Base-by-base conservation (phyloP, 441 rosid genomes). In the Isatis lusitanica region DNA sequence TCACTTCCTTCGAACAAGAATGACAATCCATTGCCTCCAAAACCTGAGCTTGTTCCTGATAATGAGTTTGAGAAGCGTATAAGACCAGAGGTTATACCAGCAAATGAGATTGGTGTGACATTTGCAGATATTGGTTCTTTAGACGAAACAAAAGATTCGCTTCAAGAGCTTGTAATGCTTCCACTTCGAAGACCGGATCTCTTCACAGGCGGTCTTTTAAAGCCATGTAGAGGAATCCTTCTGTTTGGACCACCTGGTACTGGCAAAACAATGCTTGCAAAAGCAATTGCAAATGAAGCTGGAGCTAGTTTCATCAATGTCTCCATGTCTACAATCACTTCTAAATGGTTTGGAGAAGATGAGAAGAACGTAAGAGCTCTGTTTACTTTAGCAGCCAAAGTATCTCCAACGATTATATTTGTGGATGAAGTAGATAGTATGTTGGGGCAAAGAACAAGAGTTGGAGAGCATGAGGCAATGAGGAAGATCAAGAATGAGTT, bases 331-430 rank as follows among this genome's bases (percentile, higher is more conserved):
- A 91, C 97, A 79, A 90, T 93, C 65, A 93, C 98, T 26, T 91
- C 97, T 3, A 93, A 93, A 83, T 93, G 98, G 98, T 93, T 91
- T 56, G 97, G 98, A 12, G 98, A 93, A 81, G 98, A 93, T 66
- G 97, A 93, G 71, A 91, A 93, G 85, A 93, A 91, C 55, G 97
- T 91, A 16, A 85, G 94, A 47, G 97, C 98, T 5, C 61, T 91
- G 44, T 93, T 93, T 73, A 82, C 93, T 1, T 87, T 93, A 18
- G 98, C 97, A 66, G 93, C 91, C 1, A 93, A 90, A 79, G 96
- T 93, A 30, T 87, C 98, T 5, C 98, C 98, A 16, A 89, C 97
- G 7, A 93, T 93, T 48, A 93, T 93, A 53, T 93, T 91, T 8
- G 90, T 93, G 74, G 98, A 93, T 71, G 97, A 93, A 81, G 98